Base-by-base conservation (phyloP, 2,329 filamentous ascomycete genomes). In the Phialemoniopsis sp. region DNA sequence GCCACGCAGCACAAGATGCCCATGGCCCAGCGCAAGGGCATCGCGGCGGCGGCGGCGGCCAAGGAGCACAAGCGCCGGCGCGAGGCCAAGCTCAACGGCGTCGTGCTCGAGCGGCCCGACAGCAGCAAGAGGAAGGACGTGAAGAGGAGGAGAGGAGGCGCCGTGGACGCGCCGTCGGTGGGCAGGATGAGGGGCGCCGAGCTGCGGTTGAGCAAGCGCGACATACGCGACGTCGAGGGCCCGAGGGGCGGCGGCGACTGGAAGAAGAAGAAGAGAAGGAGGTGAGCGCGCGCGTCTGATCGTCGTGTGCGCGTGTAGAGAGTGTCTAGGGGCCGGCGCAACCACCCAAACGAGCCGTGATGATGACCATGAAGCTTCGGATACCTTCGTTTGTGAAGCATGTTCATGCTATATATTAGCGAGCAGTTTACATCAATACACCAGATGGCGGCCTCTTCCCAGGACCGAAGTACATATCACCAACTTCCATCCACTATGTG, bases 61-160 rank as follows among this genome's bases (percentile, higher is more conserved):
- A 79, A 78, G 43, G 90, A 96, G 59, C 67, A 75, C 12, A 85
- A 76, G 66, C 69, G 91, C 37, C 72, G 91, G 29, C 72, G 70
- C 31, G 88, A 95, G 59, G 93, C 93, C 3, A 80, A 75, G 55
- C 91, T 97, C 70, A 95, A 91, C 52, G 93, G 91, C 6, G 82
- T 97, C 51, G 81, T 97, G 36, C 68, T 97, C 28, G 93, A 97
- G 69, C 73, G 70, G 45, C 53, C 57, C 18, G 21, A 48, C 21
- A 26, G 21, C 21, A 26, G 21, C 21, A 26, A 26, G 21, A 10
- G 21, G 10, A 26, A 26, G 10, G 21, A 26, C 21, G 6, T 10
- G 10, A n/a, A 29, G 8, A 16, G 46, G 17, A 15, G 41, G 14
- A 34, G 21, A 62, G 70, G 80, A 46, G 66, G 80, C 59, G 68